phyloP scores from a whole-genome alignment of 768 basidiomycete species.

The Russula abietina region DNA sequence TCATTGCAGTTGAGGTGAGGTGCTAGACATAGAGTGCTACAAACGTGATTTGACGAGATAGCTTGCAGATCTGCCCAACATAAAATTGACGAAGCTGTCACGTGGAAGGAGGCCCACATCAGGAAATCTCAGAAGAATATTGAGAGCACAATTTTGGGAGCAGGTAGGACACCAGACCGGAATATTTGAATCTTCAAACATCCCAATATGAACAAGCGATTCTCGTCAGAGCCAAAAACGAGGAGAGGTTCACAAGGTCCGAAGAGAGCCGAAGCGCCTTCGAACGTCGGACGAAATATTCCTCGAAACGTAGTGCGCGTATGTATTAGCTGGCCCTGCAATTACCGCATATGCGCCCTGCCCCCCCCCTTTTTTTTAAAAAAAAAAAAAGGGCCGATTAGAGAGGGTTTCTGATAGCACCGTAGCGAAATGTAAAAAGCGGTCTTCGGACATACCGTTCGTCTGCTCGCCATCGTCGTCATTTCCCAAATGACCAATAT shows the following conservation, averaged over 20 bases:
- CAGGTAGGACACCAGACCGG: slow-evolving; percentile 57
- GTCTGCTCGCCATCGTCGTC: slow-evolving; percentile 77
- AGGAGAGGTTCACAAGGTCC: slow-evolving; percentile 50
- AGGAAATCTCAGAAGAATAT: too few species aligned
- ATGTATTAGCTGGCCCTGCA: slow-evolving; percentile 78
- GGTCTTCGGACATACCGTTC: slow-evolving; percentile 44
- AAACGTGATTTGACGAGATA: too few species aligned
- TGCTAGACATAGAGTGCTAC: too few species aligned
- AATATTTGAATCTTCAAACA: slow-evolving; percentile 59
- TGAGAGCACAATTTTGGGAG: too few species aligned
- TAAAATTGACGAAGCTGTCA: too few species aligned
- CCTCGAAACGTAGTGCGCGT: slow-evolving; percentile 70
- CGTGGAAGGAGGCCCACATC: too few species aligned
- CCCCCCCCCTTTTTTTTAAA: too few species aligned
- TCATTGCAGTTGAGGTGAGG: too few species aligned
- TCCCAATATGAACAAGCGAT: slow-evolving; percentile 7
- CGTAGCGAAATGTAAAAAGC: neutral
- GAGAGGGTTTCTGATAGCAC: slow-evolving; percentile 6
- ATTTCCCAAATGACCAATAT: slow-evolving; percentile 72
- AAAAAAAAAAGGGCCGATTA: slow-evolving; percentile 5
- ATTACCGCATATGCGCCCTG: slow-evolving; percentile 69
- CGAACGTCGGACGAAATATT: slow-evolving; percentile 69
- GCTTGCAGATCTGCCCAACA: too few species aligned
- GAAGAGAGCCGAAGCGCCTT: slow-evolving; percentile 75
- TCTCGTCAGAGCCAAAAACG: slow-evolving; percentile 7